A percentile compares a stretch with the other conserved stretches of the same genome.
phyloP scores from a whole-genome alignment of 2,329 filamentous ascomycete species.

The Colletotrichum coccodes region DNA sequence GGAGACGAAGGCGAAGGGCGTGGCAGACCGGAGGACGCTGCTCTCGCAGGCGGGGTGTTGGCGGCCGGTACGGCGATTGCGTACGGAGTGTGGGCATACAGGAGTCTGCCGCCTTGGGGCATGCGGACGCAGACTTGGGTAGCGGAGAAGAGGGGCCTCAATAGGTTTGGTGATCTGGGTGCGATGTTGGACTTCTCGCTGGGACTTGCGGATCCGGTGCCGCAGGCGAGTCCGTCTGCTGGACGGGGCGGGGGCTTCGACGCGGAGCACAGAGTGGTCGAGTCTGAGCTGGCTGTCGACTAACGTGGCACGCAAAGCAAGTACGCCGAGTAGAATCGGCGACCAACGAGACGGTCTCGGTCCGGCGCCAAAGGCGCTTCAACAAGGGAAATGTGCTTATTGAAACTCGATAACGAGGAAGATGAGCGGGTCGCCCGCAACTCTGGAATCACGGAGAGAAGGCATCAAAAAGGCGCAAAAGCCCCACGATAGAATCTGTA shows the following conservation, averaged over 20 bases:
- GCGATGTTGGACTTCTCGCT: conserved; percentile 50
- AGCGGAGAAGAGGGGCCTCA: conserved; percentile 44
- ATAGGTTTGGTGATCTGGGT: conserved; percentile 58
- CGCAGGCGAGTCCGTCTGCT: conserved; percentile 8
- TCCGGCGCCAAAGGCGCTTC: neutral
- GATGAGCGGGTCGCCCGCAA: neutral
- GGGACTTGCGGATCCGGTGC: conserved; percentile 18
- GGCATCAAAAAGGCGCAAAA: neutral
- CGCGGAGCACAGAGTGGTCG: conserved; percentile 28
- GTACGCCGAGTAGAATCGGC: neutral
- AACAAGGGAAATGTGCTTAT: no score
- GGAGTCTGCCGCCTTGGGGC: conserved; percentile 55
- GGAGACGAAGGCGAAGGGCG: conserved; percentile 42
- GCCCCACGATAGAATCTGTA: conserved; percentile 2
- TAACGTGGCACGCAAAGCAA: neutral
- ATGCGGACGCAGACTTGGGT: conserved; percentile 55
- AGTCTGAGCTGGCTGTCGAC: conserved; percentile 30
- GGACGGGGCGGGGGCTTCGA: conserved; percentile 14
- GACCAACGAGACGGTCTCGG: neutral
- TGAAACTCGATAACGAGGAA: no score
- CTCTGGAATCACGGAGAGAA: neutral
- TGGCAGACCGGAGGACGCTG: conserved; percentile 39
- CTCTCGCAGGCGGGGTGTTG: conserved; percentile 45
- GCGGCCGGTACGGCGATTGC: conserved; percentile 50
- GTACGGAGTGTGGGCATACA: conserved; percentile 53